Evolutionary conservation across 805 yeast genomes (phyloP).

Genomic region (Ogataea angusta): DNA sequence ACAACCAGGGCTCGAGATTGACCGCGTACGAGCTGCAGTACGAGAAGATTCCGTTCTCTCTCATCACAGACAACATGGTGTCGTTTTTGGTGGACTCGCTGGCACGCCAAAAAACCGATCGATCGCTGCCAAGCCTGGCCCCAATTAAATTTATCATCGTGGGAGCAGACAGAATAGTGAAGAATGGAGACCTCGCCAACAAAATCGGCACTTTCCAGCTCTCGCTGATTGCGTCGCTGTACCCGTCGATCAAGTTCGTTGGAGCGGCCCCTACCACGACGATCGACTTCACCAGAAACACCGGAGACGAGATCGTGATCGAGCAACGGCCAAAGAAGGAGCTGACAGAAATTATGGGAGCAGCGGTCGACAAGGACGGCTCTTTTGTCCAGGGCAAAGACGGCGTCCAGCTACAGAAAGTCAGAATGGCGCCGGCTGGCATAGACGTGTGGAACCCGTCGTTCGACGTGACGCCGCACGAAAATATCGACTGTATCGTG

Average conservation of each 20-base stretch:
- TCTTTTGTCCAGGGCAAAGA: slow-evolving; percentile 29
- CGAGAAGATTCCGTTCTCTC: slow-evolving; percentile 82
- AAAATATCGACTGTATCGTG: slow-evolving; percentile 80
- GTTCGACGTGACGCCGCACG: slow-evolving; percentile 87
- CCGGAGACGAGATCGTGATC: slow-evolving; percentile 75
- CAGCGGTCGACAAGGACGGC: slow-evolving; percentile 38
- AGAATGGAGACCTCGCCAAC: slow-evolving; percentile 94
- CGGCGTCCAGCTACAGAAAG: slow-evolving; percentile 40
- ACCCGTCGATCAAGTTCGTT: slow-evolving; percentile 70
- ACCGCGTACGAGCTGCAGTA: slow-evolving; percentile 88
- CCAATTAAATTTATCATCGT: slow-evolving; percentile 88
- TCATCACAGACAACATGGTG: slow-evolving; percentile 90
- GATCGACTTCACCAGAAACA: slow-evolving; percentile 61
- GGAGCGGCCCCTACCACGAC: slow-evolving; percentile 97
- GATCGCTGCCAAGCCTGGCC: slow-evolving; percentile 35
- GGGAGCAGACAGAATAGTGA: slow-evolving; percentile 93
- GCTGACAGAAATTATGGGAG: slow-evolving; percentile 73
- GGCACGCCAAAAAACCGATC: slow-evolving; percentile 25
- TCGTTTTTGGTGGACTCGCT: slow-evolving; percentile 63
- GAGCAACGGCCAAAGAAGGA: slow-evolving; percentile 86
- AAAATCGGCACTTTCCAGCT: slow-evolving; percentile 94
- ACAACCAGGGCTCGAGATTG: slow-evolving; percentile 91
- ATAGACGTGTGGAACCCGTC: slow-evolving; percentile 95
- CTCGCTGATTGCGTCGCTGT: slow-evolving; percentile 64
- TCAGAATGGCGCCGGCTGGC: slow-evolving; percentile 81